Evolutionary conservation across 176 grass and related monocot species (phyloP), one percentile per base, ranked within the genome.

Genomic region (Aegilops tauschii): DNA sequence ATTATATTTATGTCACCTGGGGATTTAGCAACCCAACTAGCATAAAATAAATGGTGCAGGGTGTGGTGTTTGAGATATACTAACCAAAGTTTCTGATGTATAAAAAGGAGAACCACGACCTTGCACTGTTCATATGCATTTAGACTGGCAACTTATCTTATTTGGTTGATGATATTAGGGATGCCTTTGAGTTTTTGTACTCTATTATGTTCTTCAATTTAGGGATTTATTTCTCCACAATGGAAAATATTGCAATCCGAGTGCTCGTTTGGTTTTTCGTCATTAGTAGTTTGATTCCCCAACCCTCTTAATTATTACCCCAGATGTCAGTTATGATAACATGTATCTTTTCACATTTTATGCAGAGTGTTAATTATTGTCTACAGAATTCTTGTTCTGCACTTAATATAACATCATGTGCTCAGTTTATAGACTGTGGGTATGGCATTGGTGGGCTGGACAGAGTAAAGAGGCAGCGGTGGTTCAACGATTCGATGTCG

Each of bases 291-390:
- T 56, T 17, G 21, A 34, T 77, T 29, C 49, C 13, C 5, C 47
- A 34, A 56, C 12, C 28, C 49, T 77, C 47, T 56, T 56, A 56
- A 56, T 0, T 77, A 12, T 56, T 56, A 29, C 25, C 37, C 25
- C 29, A 80, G n/a, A 4, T 81, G 32, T 18, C 27, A 81, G 7
- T 18, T 81, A 52, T 69, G 78, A 78, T 9, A 79, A 39, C 45
- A 63, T 76, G 37, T 82, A n/a, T 73, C 82, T 31, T 78, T 69
- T 65, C 50, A 49, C 27, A 49, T 79, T 92, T 77, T 70, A 2
- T 84, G 77, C 91, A 98, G 96, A 98, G 90, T 75, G 91, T 98
- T 65, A 95, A 94, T 69, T 90, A 95, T 49, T 98, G 93, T 80
- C 91, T 98, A 64, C 45, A 13, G 27, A 82, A 90, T 85, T 69